These are phyloP conservation scores for Phanerochaete carnosa DNA, from an alignment of 768 basidiomycete species.

Conservation along the genomic window DNA sequence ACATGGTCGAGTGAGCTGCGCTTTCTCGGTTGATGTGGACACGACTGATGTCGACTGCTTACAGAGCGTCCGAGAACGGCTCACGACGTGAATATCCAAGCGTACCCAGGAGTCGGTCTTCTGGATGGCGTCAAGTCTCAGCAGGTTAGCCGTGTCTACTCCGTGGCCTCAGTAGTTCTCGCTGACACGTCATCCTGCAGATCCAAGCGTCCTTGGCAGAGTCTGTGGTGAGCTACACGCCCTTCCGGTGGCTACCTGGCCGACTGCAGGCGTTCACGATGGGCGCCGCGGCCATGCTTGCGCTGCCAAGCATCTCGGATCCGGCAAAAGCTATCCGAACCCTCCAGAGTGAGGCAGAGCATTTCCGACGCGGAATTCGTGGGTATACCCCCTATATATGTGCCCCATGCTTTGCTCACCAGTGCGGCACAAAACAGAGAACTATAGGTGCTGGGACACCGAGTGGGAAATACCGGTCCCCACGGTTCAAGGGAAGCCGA, in stretches of 20 bases:
- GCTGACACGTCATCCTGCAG: not conserved
- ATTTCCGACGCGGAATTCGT: conserved; percentile 17
- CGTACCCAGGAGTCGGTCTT: conserved; percentile 12
- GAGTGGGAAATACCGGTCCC: conserved; percentile 27
- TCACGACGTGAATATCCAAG: conserved; percentile 1
- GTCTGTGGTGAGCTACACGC: conserved; percentile 1
- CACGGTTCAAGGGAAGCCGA: conserved; percentile 12
- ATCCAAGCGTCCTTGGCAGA: conserved; percentile 7
- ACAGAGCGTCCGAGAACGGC: conserved; percentile 4
- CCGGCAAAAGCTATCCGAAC: conserved; percentile 11
- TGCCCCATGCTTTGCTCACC: not conserved
- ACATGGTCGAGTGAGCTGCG: conserved; percentile 20
- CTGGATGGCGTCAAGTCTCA: conserved; percentile 10
- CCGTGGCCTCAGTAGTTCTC: not conserved
- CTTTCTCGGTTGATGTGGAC: not conserved
- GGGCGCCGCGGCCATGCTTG: conserved; percentile 8
- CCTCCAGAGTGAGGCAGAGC: conserved; percentile 14
- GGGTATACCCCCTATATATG: not conserved
- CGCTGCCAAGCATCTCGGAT: conserved; percentile 8
- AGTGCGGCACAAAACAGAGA: conserved; percentile 13
- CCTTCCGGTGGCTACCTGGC: not conserved
- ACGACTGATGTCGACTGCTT: not conserved
- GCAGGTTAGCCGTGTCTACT: not conserved
- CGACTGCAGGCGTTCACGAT: conserved; percentile 11
- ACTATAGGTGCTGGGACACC: conserved; percentile 22